A percentile compares a stretch with the other conserved stretches of the same genome.
Evolutionary conservation across 148 eudicot genomes (phyloP).

Genomic region (Rhododendron molle): DNA sequence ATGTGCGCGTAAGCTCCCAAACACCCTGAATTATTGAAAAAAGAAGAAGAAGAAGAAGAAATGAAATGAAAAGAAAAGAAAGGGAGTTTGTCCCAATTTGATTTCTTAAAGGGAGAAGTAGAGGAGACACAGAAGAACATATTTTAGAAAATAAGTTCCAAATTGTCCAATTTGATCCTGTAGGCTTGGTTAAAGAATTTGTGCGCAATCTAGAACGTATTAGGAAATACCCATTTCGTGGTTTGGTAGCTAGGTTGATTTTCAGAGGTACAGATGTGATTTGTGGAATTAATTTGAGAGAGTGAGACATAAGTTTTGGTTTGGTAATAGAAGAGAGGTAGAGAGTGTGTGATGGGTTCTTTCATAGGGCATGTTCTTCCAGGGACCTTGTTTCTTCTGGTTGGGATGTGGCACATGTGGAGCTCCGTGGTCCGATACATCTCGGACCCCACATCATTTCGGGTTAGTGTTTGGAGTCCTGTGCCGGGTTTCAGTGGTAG

Average conservation of each 20-base stretch:
- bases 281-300: not conserved
- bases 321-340: not conserved
- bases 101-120: not conserved
- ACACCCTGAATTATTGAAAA: not conserved
- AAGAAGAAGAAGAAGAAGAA: not conserved
- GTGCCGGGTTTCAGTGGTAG: slow-evolving; percentile 74
- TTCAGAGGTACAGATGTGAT: not conserved
- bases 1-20: not conserved
- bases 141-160: not conserved
- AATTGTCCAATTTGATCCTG: not conserved
- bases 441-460: slow-evolving; percentile 48
- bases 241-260: not conserved
- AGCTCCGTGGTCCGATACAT: slow-evolving; percentile 59
- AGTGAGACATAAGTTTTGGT: not conserved
- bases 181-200: not conserved
- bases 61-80: not conserved
- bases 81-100: not conserved
- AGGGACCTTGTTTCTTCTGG: slow-evolving; percentile 74
- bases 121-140: not conserved
- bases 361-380: slow-evolving; percentile 89
- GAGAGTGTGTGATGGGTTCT: slow-evolving; percentile 67
- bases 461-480: slow-evolving; percentile 76
- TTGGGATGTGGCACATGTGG: slow-evolving; percentile 91
- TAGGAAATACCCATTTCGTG: not conserved
- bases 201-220: not conserved